phyloP scores from a whole-genome alignment of 2,329 filamentous ascomycete species.

The Chaetomium strumarium region DNA sequence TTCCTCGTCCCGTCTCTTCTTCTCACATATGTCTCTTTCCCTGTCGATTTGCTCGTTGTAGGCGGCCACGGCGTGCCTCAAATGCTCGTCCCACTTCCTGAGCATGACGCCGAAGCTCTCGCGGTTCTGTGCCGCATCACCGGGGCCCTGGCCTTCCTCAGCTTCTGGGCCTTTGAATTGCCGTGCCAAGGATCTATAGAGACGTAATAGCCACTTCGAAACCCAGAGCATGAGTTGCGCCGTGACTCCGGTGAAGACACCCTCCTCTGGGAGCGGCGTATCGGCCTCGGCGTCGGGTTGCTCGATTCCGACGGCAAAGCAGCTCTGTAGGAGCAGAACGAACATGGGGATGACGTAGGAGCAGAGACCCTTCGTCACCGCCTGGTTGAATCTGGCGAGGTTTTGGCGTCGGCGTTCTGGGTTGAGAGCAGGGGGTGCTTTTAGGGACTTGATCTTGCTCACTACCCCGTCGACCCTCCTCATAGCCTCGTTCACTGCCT shows the following conservation, averaged over 20 bases:
- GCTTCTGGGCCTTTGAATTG: background rate
- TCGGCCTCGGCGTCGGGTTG: background rate
- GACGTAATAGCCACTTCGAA: slow-evolving; percentile 9
- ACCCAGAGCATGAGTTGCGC: slow-evolving; percentile 9
- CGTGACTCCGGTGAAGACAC: slow-evolving; percentile 11
- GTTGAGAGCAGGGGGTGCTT: too few relatives aligned
- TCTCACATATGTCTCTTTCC: background rate
- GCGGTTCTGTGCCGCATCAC: background rate
- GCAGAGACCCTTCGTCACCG: slow-evolving; percentile 2
- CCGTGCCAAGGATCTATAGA: background rate
- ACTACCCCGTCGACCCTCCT: background rate
- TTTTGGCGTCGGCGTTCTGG: background rate
- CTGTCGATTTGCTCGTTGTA: slow-evolving; percentile 11
- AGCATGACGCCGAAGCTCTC: background rate
- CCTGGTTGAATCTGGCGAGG: background rate
- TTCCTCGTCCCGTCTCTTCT: slow-evolving; percentile 3
- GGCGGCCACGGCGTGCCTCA: background rate
- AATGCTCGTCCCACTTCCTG: slow-evolving; percentile 6
- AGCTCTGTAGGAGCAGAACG: slow-evolving; percentile 8
- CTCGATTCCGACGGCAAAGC: slow-evolving; percentile 3
- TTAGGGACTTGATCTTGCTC: background rate
- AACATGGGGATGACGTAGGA: slow-evolving; percentile 14
- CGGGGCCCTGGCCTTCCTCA: background rate
- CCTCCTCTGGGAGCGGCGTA: background rate
- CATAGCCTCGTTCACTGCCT: background rate